Evolutionary conservation across 2,329 filamentous ascomycete species (phyloP).

Genomic region (Alternaria triticina): DNA sequence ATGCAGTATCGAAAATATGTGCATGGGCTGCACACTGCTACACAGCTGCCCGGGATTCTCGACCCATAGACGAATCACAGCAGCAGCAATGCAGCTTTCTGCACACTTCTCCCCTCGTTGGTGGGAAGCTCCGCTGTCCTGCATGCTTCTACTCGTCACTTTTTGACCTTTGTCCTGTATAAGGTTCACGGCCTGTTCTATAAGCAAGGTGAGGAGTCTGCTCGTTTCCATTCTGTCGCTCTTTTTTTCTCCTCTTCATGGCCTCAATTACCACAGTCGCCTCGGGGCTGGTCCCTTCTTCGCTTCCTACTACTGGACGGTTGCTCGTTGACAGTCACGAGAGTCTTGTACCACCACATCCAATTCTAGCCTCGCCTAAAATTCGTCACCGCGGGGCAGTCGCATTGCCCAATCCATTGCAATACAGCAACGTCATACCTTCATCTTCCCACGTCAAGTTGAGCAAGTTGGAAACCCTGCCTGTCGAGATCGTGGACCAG

Average conservation of each 20-base stretch:
- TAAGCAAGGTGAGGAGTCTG: not conserved
- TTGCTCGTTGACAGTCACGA: not conserved
- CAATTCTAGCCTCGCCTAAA: slow-evolving; percentile 2
- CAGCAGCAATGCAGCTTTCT: slow-evolving; percentile 5
- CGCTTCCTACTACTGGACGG: not conserved
- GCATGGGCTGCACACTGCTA: slow-evolving; percentile 6
- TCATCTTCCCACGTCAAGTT: not conserved
- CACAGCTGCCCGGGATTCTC: slow-evolving; percentile 9
- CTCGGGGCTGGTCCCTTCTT: slow-evolving; percentile 1
- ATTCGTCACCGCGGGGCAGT: not conserved
- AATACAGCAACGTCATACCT: not conserved
- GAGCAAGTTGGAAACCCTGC: slow-evolving; percentile 32
- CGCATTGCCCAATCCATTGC: not conserved
- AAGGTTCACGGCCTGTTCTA: not conserved
- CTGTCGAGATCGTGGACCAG: slow-evolving; percentile 35
- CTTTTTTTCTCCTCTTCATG: not conserved
- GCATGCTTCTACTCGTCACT: slow-evolving; percentile 21
- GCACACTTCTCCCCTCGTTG: slow-evolving; percentile 20
- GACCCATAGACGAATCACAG: slow-evolving; percentile 7
- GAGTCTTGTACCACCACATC: slow-evolving; percentile 7
- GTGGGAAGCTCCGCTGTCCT: slow-evolving; percentile 8
- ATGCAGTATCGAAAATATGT: slow-evolving; percentile 13
- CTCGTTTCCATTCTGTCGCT: not conserved
- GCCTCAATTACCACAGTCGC: slow-evolving; percentile 2
- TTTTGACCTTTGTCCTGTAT: slow-evolving; percentile 14